Base-by-base conservation (phyloP, 1,284 basidiomycete species). In the Paramarasmius palmivorus region DNA sequence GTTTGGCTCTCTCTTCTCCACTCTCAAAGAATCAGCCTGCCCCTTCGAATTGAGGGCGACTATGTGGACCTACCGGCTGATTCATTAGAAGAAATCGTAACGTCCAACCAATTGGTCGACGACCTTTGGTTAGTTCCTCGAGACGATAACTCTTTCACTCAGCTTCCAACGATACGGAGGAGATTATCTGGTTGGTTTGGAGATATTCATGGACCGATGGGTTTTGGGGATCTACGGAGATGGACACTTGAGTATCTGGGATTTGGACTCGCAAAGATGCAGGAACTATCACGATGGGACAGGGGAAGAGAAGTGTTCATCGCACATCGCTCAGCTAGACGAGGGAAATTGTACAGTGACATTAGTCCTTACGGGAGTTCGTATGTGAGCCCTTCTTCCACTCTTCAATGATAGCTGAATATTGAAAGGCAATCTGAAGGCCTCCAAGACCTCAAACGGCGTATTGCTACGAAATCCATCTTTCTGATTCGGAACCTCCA, bases 141-240 rank as follows among this genome's bases (percentile, higher is more conserved):
- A 32, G 20, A 59, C 46, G 38, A 32, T 6, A 6, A 51, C 51
- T 26, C 32, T n/a, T 55, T 58, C 17, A 38, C 53, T 9, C 49
- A 54, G 54, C 48, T 62, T 4, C 38, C 58, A 17, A 57, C 58
- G 2, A 50, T 37, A 25, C 23, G 49, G n/a, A 9, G 61, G 59
- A n/a, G 50, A 54, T 4, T 52, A 59, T 12, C 49, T 76, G 6
- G 45, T 73, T 20, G 66, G 64, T 17, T 54, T 78, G 32, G 61
- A 72, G 45, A 44, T 74, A 19, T 66, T 73, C 48, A 50, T 69
- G n/a, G 75, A 77, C 47, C 60, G 67, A 53, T 76, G 73, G 73
- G 60, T 78, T 20, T 55, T 78, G 29, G 65, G 68, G 9, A 60
- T 73, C 2, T 76, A 74, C 55, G 60, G 57, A 15, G 69, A 74